Evolutionary conservation across 2,329 filamentous ascomycete genomes (phyloP).

Genomic region (Zalaria obscura): DNA sequence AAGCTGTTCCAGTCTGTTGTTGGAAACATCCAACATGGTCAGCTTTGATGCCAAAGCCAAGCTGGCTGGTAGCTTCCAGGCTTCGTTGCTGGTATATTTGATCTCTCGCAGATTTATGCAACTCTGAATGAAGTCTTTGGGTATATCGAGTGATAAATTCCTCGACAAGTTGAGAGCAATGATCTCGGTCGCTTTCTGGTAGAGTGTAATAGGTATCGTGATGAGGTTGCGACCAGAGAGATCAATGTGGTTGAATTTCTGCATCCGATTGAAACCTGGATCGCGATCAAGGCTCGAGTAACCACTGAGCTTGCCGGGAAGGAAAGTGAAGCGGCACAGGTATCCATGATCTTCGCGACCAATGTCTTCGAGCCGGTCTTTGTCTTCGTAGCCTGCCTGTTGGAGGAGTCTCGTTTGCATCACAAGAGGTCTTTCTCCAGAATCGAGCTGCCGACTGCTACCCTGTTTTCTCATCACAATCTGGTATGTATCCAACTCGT

Average conservation of each 20-base stretch:
- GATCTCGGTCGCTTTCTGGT: slow-evolving; percentile 82
- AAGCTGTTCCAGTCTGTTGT: slow-evolving; percentile 79
- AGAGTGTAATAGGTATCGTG: slow-evolving; percentile 88
- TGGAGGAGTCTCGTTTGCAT: slow-evolving; percentile 86
- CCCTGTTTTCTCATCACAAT: slow-evolving; percentile 92
- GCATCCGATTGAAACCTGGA: slow-evolving; percentile 63
- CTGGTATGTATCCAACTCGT: slow-evolving; percentile 85
- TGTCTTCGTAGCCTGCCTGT: slow-evolving; percentile 79
- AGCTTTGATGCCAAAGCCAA: slow-evolving; percentile 67
- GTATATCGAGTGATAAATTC: slow-evolving; percentile 83
- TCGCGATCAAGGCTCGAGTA: slow-evolving; percentile 60
- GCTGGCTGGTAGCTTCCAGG: slow-evolving; percentile 70
- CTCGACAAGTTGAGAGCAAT: slow-evolving; percentile 87
- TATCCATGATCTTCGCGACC: slow-evolving; percentile 97
- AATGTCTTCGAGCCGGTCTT: slow-evolving; percentile 80
- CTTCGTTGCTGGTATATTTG: slow-evolving; percentile 91
- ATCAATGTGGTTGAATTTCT: slow-evolving; percentile 91
- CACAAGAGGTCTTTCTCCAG: slow-evolving; percentile 67
- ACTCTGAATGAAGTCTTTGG: slow-evolving; percentile 89
- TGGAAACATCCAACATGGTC: slow-evolving; percentile 86
- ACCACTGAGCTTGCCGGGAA: slow-evolving; percentile 77
- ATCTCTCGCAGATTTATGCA: slow-evolving; percentile 87
- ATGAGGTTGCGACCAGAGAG: slow-evolving; percentile 79
- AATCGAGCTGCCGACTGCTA: slow-evolving; percentile 64
- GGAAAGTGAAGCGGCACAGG: slow-evolving; percentile 86